These are phyloP conservation scores for Zymoseptoria passerinii DNA, from an alignment of 2,329 filamentous ascomycete species.

Conservation along the genomic window DNA sequence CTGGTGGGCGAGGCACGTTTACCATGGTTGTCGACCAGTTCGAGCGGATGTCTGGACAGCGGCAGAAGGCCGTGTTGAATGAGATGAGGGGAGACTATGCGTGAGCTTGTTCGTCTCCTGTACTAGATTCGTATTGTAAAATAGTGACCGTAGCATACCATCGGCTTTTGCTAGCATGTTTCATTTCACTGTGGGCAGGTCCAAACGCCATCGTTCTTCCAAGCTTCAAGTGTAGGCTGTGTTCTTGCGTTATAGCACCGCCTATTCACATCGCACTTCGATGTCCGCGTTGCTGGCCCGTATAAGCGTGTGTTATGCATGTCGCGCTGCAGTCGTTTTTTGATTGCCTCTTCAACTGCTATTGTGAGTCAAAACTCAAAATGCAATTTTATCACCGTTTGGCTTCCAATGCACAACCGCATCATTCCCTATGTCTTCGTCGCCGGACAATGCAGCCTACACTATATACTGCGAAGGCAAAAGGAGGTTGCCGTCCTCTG, in stretches of 20 bases:
- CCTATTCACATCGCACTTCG: no score
- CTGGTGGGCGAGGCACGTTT: slow-evolving; percentile 71
- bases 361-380: not conserved
- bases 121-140: not conserved
- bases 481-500: no score
- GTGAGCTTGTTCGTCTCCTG: slow-evolving; percentile 3
- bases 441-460: not conserved
- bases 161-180: not conserved
- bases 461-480: not conserved
- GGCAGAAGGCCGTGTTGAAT: slow-evolving; percentile 49
- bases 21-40: slow-evolving; percentile 67
- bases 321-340: no score
- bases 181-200: not conserved
- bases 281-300: no score
- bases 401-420: not conserved
- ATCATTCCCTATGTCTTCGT: not conserved
- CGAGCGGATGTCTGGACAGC: slow-evolving; percentile 54
- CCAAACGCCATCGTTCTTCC: no score
- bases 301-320: no score
- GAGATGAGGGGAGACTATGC: slow-evolving; percentile 27
- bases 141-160: not conserved
- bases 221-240: no score
- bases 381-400: not conserved
- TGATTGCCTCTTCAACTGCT: not conserved
- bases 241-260: no score